A percentile compares a stretch with the other conserved stretches of the same genome.
Conservation (phyloP, 2,329 filamentous ascomycete species). For the Dactylonectria estremocensis region DNA sequence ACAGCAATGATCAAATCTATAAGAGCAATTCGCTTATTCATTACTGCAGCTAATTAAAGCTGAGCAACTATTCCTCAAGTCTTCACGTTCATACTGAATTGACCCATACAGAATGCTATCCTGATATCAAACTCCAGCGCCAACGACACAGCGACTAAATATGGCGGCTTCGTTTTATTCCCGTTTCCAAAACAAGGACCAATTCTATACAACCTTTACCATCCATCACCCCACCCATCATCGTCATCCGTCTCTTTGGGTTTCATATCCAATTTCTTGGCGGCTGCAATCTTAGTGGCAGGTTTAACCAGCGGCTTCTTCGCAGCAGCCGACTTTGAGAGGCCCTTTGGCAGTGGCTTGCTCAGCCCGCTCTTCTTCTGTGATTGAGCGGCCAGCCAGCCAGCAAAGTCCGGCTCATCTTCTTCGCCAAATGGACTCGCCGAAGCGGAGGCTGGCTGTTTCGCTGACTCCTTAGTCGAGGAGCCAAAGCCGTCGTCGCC, state of each 20-base stretch:
- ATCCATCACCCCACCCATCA: conserved; percentile 78
- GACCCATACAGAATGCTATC: conserved; percentile 38
- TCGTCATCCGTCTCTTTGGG: conserved; percentile 73
- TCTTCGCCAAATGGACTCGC: conserved; percentile 78
- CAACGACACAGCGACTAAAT: conserved; percentile 22
- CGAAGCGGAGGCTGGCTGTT: conserved; percentile 53
- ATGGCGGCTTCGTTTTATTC: conserved; percentile 10
- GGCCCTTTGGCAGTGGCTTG: conserved; percentile 86
- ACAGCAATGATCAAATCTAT: too few species aligned
- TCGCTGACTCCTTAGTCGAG: conserved; percentile 38
- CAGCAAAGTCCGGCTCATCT: conserved; percentile 94
- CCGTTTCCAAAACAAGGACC: neutral
- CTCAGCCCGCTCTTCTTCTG: conserved; percentile 74
- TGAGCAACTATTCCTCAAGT: conserved; percentile 25
- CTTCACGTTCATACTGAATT: conserved; percentile 27
- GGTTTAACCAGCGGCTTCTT: conserved; percentile 63
- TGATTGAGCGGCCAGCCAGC: conserved; percentile 91
- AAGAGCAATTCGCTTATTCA: conserved; percentile 13
- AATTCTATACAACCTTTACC: conserved; percentile 57
- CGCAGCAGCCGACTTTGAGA: conserved; percentile 71
- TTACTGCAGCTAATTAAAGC: conserved; percentile 18
- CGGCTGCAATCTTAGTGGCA: conserved; percentile 59
- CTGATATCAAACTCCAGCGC: conserved; percentile 35
- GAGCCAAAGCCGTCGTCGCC: conserved; percentile 66
- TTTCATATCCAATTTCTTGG: conserved; percentile 80